Evolutionary conservation across 2,329 filamentous ascomycete species (phyloP).

Genomic region (Trichoderma asperellum): DNA sequence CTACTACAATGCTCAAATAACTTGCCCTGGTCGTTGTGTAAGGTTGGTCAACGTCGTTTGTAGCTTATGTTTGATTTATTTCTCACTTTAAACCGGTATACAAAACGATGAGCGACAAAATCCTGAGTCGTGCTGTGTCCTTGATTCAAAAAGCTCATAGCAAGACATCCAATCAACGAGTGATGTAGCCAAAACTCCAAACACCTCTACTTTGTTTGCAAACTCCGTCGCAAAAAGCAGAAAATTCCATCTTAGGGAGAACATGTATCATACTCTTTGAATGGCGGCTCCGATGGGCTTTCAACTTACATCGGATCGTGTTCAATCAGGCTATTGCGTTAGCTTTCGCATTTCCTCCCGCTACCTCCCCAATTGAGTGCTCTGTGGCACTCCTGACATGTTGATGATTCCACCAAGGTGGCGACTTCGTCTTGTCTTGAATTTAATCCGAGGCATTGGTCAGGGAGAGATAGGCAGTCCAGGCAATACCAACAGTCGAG

Average conservation of each 20-base stretch:
- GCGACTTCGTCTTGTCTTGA: neutral
- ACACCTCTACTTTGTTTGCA: conserved; percentile 1
- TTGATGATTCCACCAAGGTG: neutral
- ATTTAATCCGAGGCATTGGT: conserved; percentile 81
- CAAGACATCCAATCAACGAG: neutral
- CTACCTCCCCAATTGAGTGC: neutral
- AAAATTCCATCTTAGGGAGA: neutral
- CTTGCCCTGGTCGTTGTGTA: neutral
- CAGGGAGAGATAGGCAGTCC: conserved; percentile 95
- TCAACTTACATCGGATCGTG: neutral
- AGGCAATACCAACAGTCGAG: conserved; percentile 92
- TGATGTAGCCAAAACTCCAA: conserved; percentile 2
- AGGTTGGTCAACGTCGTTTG: neutral
- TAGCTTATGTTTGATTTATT: neutral
- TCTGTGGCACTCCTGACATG: neutral
- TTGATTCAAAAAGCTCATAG: neutral
- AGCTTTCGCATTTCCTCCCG: too few relatives aligned
- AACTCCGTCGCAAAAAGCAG: neutral
- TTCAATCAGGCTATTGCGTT: neutral
- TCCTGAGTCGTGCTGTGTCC: neutral
- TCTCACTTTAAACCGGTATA: neutral
- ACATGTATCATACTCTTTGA: neutral
- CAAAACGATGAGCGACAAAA: neutral
- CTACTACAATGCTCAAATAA: neutral
- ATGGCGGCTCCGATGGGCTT: neutral